Evolutionary conservation across 2,329 filamentous ascomycete genomes (phyloP).

Genomic region (Coniella vitis): DNA sequence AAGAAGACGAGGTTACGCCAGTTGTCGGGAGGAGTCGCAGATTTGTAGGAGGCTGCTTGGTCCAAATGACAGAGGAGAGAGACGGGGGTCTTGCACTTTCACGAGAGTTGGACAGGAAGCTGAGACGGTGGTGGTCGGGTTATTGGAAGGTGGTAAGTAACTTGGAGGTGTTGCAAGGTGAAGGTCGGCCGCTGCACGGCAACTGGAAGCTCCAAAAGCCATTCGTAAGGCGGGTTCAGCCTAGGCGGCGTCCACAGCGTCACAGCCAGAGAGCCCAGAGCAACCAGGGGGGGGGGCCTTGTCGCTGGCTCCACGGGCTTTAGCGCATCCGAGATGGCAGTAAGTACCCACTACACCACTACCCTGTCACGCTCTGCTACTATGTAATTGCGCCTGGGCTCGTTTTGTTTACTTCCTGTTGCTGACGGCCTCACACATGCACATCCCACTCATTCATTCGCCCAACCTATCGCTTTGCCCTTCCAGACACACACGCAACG

Average conservation of each 20-base stretch:
- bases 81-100: no score
- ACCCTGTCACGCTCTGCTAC: background rate
- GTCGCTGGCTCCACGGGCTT: background rate
- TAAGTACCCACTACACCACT: background rate
- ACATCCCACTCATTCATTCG: background rate
- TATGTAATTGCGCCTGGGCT: no score
- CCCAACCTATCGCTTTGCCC: background rate
- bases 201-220: background rate
- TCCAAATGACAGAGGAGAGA: background rate
- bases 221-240: slow-evolving; percentile 20
- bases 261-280: slow-evolving; percentile 12
- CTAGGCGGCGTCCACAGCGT: slow-evolving; percentile 8
- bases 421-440: background rate
- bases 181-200: background rate
- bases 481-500: background rate
- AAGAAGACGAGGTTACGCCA: background rate
- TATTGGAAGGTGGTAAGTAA: background rate
- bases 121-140: background rate
- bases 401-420: slow-evolving; percentile 20
- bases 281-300: slow-evolving; percentile 1
- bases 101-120: no score
- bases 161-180: background rate
- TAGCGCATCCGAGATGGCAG: slow-evolving; percentile 1
- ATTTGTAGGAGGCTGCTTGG: background rate
- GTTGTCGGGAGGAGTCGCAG: background rate